Percentiles rank a stretch among this genome's conserved stretches.
These are phyloP conservation scores for Apiotrichum gracile DNA, from an alignment of 1,284 basidiomycete genomes.

Conservation along the genomic window DNA sequence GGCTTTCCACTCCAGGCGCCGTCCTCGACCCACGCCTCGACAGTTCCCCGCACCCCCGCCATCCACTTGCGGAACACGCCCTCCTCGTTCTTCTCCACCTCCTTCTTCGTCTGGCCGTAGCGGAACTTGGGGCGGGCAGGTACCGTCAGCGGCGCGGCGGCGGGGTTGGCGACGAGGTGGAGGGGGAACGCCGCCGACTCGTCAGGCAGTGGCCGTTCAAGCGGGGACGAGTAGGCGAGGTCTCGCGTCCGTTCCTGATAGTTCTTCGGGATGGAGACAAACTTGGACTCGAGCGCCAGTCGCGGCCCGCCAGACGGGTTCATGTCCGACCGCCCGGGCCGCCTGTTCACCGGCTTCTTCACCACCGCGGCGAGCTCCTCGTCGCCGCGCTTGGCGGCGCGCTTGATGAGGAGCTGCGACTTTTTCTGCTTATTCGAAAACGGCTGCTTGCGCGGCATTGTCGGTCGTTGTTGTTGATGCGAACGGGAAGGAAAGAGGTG, in stretches of 20 bases:
- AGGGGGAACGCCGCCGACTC: slow-evolving; percentile 50
- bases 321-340: slow-evolving; percentile 35
- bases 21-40: slow-evolving; percentile 54
- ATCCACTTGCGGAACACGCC: slow-evolving; percentile 71
- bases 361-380: slow-evolving; percentile 10
- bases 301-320: slow-evolving; percentile 26
- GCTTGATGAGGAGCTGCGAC: slow-evolving; percentile 61
- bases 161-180: slow-evolving; percentile 20
- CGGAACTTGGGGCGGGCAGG: slow-evolving; percentile 75
- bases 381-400: slow-evolving; percentile 73
- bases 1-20: slow-evolving; percentile 9
- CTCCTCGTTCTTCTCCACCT: slow-evolving; percentile 81
- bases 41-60: slow-evolving; percentile 54
- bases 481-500: too few relatives aligned
- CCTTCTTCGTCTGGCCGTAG: slow-evolving; percentile 72
- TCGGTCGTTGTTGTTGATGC: neutral
- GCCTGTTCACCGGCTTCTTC: slow-evolving; percentile 7
- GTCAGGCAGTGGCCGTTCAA: slow-evolving; percentile 58
- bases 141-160: slow-evolving; percentile 46
- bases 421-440: slow-evolving; percentile 58
- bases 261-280: slow-evolving; percentile 56
- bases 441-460: neutral
- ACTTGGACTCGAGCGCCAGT: slow-evolving; percentile 54
- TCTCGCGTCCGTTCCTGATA: slow-evolving; percentile 62
- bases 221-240: slow-evolving; percentile 54